Percentiles rank a stretch among this genome's conserved stretches.
These are phyloP conservation scores for Oxalis stricta DNA, from an alignment of 441 rosid genomes.

Conservation along the genomic window DNA sequence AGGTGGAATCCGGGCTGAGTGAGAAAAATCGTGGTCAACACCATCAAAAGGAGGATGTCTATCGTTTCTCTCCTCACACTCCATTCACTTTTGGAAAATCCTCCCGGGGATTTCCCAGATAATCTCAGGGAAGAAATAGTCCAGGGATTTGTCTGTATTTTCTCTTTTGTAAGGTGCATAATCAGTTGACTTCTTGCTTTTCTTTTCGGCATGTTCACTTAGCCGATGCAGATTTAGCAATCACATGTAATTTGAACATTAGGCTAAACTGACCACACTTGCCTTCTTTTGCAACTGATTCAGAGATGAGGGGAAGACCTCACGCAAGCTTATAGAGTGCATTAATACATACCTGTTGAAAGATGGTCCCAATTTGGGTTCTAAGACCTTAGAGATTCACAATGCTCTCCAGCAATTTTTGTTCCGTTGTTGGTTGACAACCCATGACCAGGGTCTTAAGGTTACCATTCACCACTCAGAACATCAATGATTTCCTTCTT, in stretches of 20 bases:
- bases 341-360: slow-evolving; percentile 61
- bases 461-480: slow-evolving; percentile 20
- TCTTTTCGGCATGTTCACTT: background rate
- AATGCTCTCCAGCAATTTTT: slow-evolving; percentile 48
- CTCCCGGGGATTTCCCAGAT: slow-evolving; percentile 81
- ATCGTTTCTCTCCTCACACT: slow-evolving; percentile 54
- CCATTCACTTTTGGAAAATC: slow-evolving; percentile 71
- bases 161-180: slow-evolving; percentile 54
- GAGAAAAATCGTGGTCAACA: slow-evolving; percentile 35
- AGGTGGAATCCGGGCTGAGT: slow-evolving; percentile 44
- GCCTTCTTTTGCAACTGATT: slow-evolving; percentile 14
- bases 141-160: slow-evolving; percentile 55
- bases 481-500: slow-evolving; percentile 2
- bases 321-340: slow-evolving; percentile 91
- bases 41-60: slow-evolving; percentile 66
- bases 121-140: slow-evolving; percentile 54
- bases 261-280: slow-evolving; percentile 5
- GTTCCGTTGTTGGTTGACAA: slow-evolving; percentile 58
- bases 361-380: slow-evolving; percentile 83
- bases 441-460: slow-evolving; percentile 76
- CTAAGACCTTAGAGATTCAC: slow-evolving; percentile 55
- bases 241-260: slow-evolving; percentile 1
- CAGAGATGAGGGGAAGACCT: slow-evolving; percentile 88
- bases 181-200: slow-evolving; percentile 5
- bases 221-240: slow-evolving; percentile 6